Evolutionary conservation across 495 filamentous ascomycete genomes (phyloP).

Genomic region (Hypoxylon lenormandii): DNA sequence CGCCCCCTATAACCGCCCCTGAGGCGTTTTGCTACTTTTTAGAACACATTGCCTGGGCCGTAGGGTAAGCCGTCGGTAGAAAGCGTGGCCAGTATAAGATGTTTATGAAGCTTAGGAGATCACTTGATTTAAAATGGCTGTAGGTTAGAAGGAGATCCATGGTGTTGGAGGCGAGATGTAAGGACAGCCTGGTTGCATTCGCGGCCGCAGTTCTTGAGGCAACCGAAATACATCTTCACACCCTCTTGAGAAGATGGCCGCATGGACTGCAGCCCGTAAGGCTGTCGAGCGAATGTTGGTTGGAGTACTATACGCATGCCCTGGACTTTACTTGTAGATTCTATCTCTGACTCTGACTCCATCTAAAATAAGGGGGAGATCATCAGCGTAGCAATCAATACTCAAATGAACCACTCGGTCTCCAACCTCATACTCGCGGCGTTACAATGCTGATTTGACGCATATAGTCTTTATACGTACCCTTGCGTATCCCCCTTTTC

Average conservation of each 20-base stretch:
- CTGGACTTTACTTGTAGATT: slow-evolving; percentile 10
- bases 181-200: slow-evolving; percentile 24
- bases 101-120: slow-evolving; percentile 26
- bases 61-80: slow-evolving; percentile 12
- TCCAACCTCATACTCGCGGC: slow-evolving; percentile 8
- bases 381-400: slow-evolving; percentile 9
- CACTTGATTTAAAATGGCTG: slow-evolving; percentile 34
- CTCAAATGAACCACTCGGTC: slow-evolving; percentile 14
- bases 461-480: not conserved
- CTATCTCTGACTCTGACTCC: not conserved
- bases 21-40: not conserved
- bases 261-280: slow-evolving; percentile 38
- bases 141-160: slow-evolving; percentile 23
- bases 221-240: slow-evolving; percentile 13
- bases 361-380: slow-evolving; percentile 17
- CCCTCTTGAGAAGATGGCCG: slow-evolving; percentile 25
- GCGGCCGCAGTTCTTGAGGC: slow-evolving; percentile 37
- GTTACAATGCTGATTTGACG: slow-evolving; percentile 18
- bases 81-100: not conserved
- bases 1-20: not conserved
- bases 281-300: slow-evolving; percentile 41
- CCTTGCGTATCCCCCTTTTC: slow-evolving; percentile 4
- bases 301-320: slow-evolving; percentile 15
- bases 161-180: slow-evolving; percentile 31
- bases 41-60: slow-evolving; percentile 7